Percentiles rank a stretch among this genome's conserved stretches.
These are phyloP conservation scores for Komagataella ulmi DNA, from an alignment of 805 yeast genomes.

Conservation along the genomic window DNA sequence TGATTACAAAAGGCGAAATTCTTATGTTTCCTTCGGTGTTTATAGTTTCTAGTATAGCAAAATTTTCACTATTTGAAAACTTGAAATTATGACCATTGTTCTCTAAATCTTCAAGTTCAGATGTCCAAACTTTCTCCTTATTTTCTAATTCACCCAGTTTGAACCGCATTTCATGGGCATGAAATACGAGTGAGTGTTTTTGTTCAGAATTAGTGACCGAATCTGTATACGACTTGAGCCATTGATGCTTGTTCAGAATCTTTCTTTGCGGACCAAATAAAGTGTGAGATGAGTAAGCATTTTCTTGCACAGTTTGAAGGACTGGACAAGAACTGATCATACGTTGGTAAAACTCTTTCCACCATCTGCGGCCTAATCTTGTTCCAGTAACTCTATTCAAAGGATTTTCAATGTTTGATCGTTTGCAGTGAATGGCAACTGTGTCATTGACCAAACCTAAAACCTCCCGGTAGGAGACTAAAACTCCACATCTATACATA, in stretches of 20 bases:
- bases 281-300: neutral
- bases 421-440: neutral
- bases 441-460: neutral
- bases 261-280: neutral
- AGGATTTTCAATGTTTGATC: neutral
- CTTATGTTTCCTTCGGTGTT: neutral
- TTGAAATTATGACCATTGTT: neutral
- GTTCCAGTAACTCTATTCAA: neutral
- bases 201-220: neutral
- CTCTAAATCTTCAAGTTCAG: neutral
- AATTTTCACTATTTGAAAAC: neutral
- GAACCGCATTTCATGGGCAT: neutral
- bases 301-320: neutral
- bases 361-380: neutral
- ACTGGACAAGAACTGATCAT: neutral
- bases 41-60: neutral
- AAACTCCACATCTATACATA: neutral
- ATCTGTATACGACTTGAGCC: neutral
- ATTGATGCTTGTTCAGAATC: neutral
- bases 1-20: neutral
- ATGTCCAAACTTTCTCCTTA: neutral
- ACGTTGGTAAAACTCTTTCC: neutral
- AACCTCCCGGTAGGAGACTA: neutral
- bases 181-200: neutral
- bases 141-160: neutral